Conservation (phyloP, 2,329 filamentous ascomycete species). For the Aspergillus melleus region DNA sequence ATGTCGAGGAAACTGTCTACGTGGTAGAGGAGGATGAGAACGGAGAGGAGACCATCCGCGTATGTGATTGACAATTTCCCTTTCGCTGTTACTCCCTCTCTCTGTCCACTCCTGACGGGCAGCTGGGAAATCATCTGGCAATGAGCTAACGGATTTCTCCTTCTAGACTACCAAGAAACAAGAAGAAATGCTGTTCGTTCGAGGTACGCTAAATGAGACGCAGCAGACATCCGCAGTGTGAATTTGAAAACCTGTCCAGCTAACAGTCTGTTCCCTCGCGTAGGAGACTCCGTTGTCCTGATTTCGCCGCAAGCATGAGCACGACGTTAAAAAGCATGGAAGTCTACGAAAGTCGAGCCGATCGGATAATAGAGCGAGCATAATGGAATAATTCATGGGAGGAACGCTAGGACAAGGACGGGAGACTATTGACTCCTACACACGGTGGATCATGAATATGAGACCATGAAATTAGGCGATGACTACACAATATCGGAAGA, state of each 20-base stretch:
- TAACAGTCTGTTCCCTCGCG: constrained; percentile 25
- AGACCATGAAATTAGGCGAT: constrained; percentile 10
- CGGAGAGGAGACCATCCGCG: constrained; percentile 71
- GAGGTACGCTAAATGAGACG: constrained; percentile 64
- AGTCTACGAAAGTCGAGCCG: neutral
- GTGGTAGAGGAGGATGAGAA: constrained; percentile 84
- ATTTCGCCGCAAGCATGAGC: constrained; percentile 62
- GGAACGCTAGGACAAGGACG: neutral
- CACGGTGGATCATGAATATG: constrained; percentile 10
- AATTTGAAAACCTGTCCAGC: neutral
- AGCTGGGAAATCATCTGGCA: neutral
- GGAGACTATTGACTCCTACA: constrained; percentile 13
- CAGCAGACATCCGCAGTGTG: neutral
- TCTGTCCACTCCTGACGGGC: neutral
- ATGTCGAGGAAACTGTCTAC: constrained; percentile 97
- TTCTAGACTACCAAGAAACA: constrained; percentile 87
- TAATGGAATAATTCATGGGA: neutral
- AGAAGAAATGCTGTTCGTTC: constrained; percentile 96
- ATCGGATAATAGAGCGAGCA: neutral
- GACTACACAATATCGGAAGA: neutral
- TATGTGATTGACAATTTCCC: constrained; percentile 38
- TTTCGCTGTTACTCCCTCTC: neutral
- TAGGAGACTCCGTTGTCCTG: constrained; percentile 72
- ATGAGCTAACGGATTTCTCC: constrained; percentile 3
- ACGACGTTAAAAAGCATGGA: constrained; percentile 5